Percentiles rank a stretch among this genome's conserved stretches.
Conservation (phyloP, 768 basidiomycete species). For the Auricularia auricula-judae region DNA sequence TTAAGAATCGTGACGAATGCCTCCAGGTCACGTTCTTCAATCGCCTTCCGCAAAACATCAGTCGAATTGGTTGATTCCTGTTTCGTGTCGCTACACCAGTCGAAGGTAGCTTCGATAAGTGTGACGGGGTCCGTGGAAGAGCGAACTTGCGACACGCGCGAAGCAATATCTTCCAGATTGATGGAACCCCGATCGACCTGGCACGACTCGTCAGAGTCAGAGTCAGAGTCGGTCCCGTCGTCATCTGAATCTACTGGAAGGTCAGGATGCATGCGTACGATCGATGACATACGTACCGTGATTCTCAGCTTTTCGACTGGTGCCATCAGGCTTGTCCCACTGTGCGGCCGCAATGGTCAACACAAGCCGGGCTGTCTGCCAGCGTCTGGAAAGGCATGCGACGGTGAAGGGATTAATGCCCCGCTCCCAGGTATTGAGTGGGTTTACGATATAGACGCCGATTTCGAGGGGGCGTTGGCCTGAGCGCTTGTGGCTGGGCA, state of each 20-base stretch:
- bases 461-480: not conserved
- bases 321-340: constrained; percentile 28
- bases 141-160: constrained; percentile 33
- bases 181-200: constrained; percentile 28
- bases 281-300: not conserved
- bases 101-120: constrained; percentile 19
- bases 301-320: not conserved
- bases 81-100: constrained; percentile 2
- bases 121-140: constrained; percentile 26
- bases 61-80: constrained; percentile 6
- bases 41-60: constrained; percentile 22
- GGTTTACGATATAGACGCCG: not conserved
- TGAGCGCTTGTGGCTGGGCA: constrained; percentile 24
- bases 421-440: constrained; percentile 25
- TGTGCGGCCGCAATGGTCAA: constrained; percentile 46
- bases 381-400: constrained; percentile 37
- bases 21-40: constrained; percentile 37
- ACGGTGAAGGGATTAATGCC: constrained; percentile 24
- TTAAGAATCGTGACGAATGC: constrained; percentile 37
- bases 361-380: constrained; percentile 50
- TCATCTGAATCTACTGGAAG: constrained; percentile 8
- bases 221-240: constrained; percentile 25
- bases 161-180: constrained; percentile 44
- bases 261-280: not conserved
- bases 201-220: constrained; percentile 27